Conservation (phyloP, 352 stramenopile species). For the Pythium grandisporangium region DNA sequence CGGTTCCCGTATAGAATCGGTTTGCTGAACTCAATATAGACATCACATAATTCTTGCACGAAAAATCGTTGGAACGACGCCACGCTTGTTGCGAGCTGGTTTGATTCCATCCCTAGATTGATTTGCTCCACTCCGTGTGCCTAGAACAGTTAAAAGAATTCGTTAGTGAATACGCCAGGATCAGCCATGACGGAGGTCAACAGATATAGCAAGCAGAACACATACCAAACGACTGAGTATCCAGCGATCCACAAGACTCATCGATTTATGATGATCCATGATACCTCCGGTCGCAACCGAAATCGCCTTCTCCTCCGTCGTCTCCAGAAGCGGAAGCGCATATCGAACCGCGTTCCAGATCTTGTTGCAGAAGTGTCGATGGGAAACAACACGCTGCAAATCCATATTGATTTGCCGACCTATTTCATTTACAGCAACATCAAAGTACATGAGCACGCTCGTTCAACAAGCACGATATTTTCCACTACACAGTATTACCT, state of each 20-base stretch:
- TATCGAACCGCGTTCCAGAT: slow-evolving; percentile 84
- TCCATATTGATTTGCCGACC: slow-evolving; percentile 87
- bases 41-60: slow-evolving; percentile 79
- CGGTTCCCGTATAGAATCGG: slow-evolving; percentile 70
- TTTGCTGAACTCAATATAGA: slow-evolving; percentile 88
- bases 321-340: slow-evolving; percentile 49
- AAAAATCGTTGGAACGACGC: slow-evolving; percentile 75
- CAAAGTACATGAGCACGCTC: no score
- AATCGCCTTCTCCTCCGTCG: not conserved
- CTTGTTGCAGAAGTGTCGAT: slow-evolving; percentile 87
- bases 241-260: slow-evolving; percentile 68
- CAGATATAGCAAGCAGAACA: not conserved
- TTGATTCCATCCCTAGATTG: slow-evolving; percentile 58
- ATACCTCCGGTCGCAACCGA: not conserved
- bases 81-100: slow-evolving; percentile 62
- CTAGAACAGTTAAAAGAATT: slow-evolving; percentile 8
- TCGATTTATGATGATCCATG: slow-evolving; percentile 19
- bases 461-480: no score
- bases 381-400: slow-evolving; percentile 72
- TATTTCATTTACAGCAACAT: slow-evolving; percentile 2
- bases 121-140: slow-evolving; percentile 40
- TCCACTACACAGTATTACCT: slow-evolving; percentile 27
- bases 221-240: slow-evolving; percentile 78
- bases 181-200: not conserved
- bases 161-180: not conserved